A percentile compares a stretch with the other conserved stretches of the same genome.
Evolutionary conservation across 768 basidiomycete genomes (phyloP).

Genomic region (Naematelia encephala): DNA sequence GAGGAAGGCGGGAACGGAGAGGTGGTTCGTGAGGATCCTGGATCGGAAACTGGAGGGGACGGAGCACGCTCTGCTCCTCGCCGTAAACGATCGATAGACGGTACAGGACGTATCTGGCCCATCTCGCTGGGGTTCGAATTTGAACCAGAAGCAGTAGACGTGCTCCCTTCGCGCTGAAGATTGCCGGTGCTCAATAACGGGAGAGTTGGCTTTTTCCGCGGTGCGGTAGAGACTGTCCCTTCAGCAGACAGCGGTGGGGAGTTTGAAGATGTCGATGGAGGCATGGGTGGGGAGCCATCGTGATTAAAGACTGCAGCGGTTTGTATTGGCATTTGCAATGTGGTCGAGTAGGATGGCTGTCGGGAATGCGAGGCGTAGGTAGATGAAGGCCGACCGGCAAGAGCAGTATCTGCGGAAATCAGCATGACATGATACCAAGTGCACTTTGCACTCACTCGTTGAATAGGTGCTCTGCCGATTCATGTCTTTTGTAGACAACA

Average conservation of each 20-base stretch:
- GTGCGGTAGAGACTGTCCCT: conserved; percentile 20
- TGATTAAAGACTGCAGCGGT: conserved; percentile 23
- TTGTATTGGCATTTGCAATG: conserved; percentile 33
- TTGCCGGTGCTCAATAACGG: conserved; percentile 2
- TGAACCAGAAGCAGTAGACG: neutral
- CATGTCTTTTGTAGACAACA: conserved; percentile 11
- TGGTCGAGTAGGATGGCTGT: conserved; percentile 29
- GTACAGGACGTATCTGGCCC: conserved; percentile 14
- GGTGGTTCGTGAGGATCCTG: conserved; percentile 3
- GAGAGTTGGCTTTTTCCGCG: conserved; percentile 16
- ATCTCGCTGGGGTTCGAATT: conserved; percentile 14
- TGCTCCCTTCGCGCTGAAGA: conserved; percentile 9
- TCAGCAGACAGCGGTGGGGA: conserved; percentile 10
- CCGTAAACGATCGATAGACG: conserved; percentile 30
- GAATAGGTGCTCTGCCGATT: conserved; percentile 31
- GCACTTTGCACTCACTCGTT: conserved; percentile 22
- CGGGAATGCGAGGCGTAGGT: conserved; percentile 24
- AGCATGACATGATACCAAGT: conserved; percentile 5
- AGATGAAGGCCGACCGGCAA: conserved; percentile 23
- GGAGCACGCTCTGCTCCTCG: conserved; percentile 23
- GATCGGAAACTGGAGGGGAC: conserved; percentile 18
- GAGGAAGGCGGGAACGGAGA: conserved; percentile 8
- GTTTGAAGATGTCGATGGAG: conserved; percentile 18
- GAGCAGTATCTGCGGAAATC: conserved; percentile 13
- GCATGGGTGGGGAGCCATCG: conserved; percentile 29